Base-by-base conservation (phyloP, 2,329 filamentous ascomycete genomes). In the Fusarium sp. region DNA sequence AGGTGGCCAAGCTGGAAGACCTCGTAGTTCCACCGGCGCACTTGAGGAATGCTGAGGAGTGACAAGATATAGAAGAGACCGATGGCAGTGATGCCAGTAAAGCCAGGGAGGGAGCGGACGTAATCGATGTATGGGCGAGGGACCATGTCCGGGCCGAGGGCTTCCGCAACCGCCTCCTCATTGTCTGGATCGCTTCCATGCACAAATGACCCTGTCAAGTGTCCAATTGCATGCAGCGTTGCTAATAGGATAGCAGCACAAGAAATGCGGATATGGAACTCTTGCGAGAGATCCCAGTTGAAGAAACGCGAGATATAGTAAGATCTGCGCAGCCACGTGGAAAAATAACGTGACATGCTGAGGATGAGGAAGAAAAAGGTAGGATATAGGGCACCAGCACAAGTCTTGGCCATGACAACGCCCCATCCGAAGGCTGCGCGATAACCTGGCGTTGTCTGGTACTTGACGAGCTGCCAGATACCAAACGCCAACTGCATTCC, bases 311-410 rank as follows among this genome's bases (percentile, higher is more conserved):
- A 84, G 55, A 86, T 73, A 49, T 78, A 75, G 60, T 83, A 83
- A 10, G 77, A 83, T n/a, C 79, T 74, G 13, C 83, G 77, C 35
- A 85, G 69, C 50, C 79, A 80, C 0, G 84, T 86, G 3, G 83
- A 80, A 19, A 85, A 78, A 73, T 83, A 85, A 26, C 84, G 75
- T 12, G 81, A 85, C 84, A 86, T 87, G 65, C 82, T 85, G 6
- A 86, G 73, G 7, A 86, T 76, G 53, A 86, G 75, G 64, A 87
- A 85, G 73, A 86, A 86, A 53, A 87, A 79, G 1, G 83, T 85
- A 15, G 83, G 83, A 44, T 85, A 86, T 1, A 87, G 65, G 0
- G 81, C 79, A 4, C 85, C 85, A 9, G 84, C 83, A 39, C 76
- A 81, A 0, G 81, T 80, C 71, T 86, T 87, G 4, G 84, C 81